Base-by-base conservation (phyloP, 2,329 filamentous ascomycete species). In the Colletotrichum echinochloae region DNA sequence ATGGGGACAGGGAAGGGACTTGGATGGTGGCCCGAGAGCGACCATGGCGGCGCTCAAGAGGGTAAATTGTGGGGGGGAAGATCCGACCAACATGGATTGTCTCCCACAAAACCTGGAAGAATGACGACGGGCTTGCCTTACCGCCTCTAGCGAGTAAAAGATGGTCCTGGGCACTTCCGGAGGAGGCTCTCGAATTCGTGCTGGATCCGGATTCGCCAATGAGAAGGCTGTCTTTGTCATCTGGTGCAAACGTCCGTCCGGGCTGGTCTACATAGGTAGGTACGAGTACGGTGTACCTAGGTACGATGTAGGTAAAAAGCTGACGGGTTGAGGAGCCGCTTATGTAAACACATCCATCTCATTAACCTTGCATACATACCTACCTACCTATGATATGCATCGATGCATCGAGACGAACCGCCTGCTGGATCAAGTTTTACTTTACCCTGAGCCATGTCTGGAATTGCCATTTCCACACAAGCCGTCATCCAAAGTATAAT, bases 391-490 rank as follows among this genome's bases (percentile, higher is more conserved):
- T 23, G 41, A 11, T 46, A 23, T 46, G 41, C 41, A 46, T n/a
- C 20, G 41, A 46, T 49, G 30, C 59, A 52, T 70, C 67, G 63
- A 70, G 67, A 70, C 37, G 63, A 66, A 66, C 67, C n/a, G 56
- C n/a, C n/a, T n/a, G n/a, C n/a, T n/a, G n/a, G n/a, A n/a, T n/a
- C n/a, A n/a, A n/a, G n/a, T n/a, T n/a, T n/a, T n/a, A n/a, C n/a
- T n/a, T n/a, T n/a, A n/a, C n/a, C n/a, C n/a, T n/a, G n/a, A n/a
- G n/a, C n/a, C n/a, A 20, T 44, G 41, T 44, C 37, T 33, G 41
- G 8, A 44, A 70, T 66, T 51, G 35, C 62, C 2, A 14, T 70
- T 39, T 66, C n/a, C n/a, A 46, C n/a, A 30, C 9, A 12, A 39
- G 12, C 44, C 67, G 23, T 54, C 63, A 57, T 46, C 67, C 28